These are phyloP conservation scores for Leishmania arabica DNA, from an alignment of 208 protist genomes.

Conservation along the genomic window DNA sequence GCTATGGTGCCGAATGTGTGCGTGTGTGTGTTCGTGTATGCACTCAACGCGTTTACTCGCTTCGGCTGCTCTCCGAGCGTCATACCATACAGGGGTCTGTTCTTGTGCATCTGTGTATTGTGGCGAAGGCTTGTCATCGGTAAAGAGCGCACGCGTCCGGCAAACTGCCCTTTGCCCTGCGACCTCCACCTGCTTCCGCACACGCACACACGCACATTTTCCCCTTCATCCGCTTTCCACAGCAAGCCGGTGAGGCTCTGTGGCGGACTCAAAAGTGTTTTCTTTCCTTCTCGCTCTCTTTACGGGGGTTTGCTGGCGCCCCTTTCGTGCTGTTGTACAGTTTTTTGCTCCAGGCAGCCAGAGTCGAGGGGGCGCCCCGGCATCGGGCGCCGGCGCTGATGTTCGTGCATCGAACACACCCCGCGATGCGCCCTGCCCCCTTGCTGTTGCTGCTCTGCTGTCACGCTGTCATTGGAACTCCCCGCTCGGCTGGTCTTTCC, in stretches of 20 bases:
- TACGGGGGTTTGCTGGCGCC: neutral
- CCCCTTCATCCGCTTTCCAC: neutral
- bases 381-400: neutral
- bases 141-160: neutral
- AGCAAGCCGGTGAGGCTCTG: neutral
- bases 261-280: neutral
- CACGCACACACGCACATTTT: neutral
- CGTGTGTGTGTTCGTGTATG: neutral
- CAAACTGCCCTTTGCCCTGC: neutral
- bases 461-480: neutral
- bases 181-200: neutral
- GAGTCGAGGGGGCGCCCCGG: neutral
- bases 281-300: neutral
- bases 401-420: neutral
- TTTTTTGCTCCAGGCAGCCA: neutral
- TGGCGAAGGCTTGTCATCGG: neutral
- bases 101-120: neutral
- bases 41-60: too few species aligned
- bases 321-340: neutral
- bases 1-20: neutral
- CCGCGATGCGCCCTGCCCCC: neutral
- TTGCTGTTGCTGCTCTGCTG: neutral
- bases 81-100: neutral
- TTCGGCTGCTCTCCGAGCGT: neutral
- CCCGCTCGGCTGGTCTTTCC: neutral